Base-by-base conservation (phyloP, 1,139 yeast genomes). In the Candida dubliniensis region DNA sequence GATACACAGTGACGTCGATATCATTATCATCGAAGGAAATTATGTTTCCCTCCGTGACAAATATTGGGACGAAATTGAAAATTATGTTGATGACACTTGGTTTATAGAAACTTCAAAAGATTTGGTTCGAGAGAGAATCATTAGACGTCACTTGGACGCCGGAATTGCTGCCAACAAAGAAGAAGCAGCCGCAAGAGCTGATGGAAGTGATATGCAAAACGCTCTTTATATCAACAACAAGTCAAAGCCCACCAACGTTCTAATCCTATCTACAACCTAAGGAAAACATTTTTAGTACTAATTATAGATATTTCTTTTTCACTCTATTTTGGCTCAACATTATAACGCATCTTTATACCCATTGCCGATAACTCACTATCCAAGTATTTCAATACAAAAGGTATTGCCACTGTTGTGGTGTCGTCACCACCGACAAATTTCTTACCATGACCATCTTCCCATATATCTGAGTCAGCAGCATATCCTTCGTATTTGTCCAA, bases 361-460 rank as follows among this genome's bases (percentile, higher is more conserved):
- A 95, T 95, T 15, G 99, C 99, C 12, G 96, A 83, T 57, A 95
- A 77, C 67, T 95, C 99, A 29, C 96, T 88, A 60, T 93, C 97
- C 64, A 95, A 76, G 64, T 93, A 95, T 64, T 91, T 87, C 76
- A 95, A 80, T 34, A 95, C 99, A 64, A 90, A 93, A 46, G 99
- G 99, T 64, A 95, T 86, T 36, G 97, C 97, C 51, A 95, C 95
- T 0, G 96, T 87, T 3, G 98, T 84, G 26, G 96, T 89, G 52
- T 91, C 77, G 49, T 81, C 84, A 59, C 99, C 99, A 45, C 99
- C 99, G 46, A 82, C 84, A 64, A 85, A 93, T 63, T 84, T 82
- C 63, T 81, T 85, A 41, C 99, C 98, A 58, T 84, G 90, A 13
- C 98, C 98, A 64, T 93, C 99, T 71, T 91, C 97, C 99, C 99